Evolutionary conservation across 1,284 basidiomycete genomes (phyloP).

Genomic region (Cutaneotrichosporon sp.): DNA sequence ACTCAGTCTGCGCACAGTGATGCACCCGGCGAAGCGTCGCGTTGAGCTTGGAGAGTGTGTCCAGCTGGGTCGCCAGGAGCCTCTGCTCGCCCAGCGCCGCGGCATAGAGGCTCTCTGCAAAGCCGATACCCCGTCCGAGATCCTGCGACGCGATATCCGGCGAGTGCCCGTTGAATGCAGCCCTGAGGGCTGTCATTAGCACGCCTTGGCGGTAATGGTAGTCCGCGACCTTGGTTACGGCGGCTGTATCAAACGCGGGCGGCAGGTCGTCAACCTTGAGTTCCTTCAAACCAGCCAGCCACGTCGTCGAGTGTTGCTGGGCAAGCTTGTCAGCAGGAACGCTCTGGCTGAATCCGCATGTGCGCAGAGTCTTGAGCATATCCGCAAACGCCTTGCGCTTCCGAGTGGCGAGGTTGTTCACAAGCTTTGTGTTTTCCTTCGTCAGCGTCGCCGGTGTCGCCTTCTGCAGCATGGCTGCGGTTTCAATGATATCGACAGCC

Average conservation of each 20-base stretch:
- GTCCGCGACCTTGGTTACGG: constrained; percentile 51
- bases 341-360: constrained; percentile 68
- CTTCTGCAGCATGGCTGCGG: constrained; percentile 60
- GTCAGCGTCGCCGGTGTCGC: constrained; percentile 55
- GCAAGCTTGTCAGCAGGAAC: constrained; percentile 67
- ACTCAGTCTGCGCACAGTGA: constrained; percentile 19
- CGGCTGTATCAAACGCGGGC: constrained; percentile 11
- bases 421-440: constrained; percentile 65
- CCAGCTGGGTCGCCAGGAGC: constrained; percentile 11
- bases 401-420: constrained; percentile 68
- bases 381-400: constrained; percentile 92
- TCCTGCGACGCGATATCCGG: constrained; percentile 79
- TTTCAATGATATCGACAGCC: constrained; percentile 68
- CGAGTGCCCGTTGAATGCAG: constrained; percentile 65
- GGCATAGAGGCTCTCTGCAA: constrained; percentile 72
- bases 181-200: constrained; percentile 64
- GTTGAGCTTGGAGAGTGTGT: constrained; percentile 6
- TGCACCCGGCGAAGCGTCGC: constrained; percentile 16
- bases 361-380: constrained; percentile 81
- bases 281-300: constrained; percentile 56
- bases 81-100: constrained; percentile 55
- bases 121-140: constrained; percentile 69
- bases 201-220: constrained; percentile 71
- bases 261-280: constrained; percentile 20
- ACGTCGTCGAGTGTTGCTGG: constrained; percentile 60